A percentile compares a stretch with the other conserved stretches of the same genome.
Evolutionary conservation across 768 basidiomycete species (phyloP).

Genomic region (Bullera alba): DNA sequence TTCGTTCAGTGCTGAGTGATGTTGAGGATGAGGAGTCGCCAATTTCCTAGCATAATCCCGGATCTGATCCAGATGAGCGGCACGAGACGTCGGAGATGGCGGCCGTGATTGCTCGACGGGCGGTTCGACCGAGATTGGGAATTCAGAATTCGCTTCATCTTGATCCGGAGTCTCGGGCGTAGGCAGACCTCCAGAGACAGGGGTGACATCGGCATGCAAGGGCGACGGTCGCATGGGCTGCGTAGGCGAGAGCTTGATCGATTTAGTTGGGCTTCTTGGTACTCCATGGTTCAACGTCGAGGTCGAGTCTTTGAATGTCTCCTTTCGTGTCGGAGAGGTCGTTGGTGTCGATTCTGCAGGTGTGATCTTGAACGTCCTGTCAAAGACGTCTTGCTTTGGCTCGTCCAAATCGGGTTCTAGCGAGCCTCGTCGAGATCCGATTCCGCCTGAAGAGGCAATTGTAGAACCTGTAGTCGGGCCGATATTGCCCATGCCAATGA

Average conservation of each 20-base stretch:
- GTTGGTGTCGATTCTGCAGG: neutral
- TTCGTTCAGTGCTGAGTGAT: neutral
- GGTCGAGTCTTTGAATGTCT: neutral
- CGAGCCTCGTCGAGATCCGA: neutral
- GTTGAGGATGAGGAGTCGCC: slow-evolving; percentile 7
- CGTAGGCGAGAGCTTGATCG: slow-evolving; percentile 6
- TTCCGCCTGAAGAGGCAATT: neutral
- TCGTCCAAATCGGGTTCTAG: neutral
- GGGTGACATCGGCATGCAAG: slow-evolving; percentile 26
- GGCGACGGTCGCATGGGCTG: slow-evolving; percentile 32
- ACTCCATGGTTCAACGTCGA: neutral
- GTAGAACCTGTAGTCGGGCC: slow-evolving; percentile 5
- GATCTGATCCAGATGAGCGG: slow-evolving; percentile 24
- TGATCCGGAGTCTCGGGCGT: slow-evolving; percentile 7
- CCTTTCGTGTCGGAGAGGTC: neutral
- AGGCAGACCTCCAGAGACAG: slow-evolving; percentile 6
- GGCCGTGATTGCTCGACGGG: neutral
- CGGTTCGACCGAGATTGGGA: no score
- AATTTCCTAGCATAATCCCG: slow-evolving; percentile 27
- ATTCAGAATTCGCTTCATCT: no score
- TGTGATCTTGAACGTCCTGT: neutral
- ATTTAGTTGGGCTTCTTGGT: neutral
- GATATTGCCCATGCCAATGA: slow-evolving; percentile 32
- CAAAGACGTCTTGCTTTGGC: neutral
- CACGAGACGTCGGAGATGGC: slow-evolving; percentile 4